These are phyloP conservation scores for Licmophora abbreviata DNA, from an alignment of 108 stramenopile species.

Conservation along the genomic window DNA sequence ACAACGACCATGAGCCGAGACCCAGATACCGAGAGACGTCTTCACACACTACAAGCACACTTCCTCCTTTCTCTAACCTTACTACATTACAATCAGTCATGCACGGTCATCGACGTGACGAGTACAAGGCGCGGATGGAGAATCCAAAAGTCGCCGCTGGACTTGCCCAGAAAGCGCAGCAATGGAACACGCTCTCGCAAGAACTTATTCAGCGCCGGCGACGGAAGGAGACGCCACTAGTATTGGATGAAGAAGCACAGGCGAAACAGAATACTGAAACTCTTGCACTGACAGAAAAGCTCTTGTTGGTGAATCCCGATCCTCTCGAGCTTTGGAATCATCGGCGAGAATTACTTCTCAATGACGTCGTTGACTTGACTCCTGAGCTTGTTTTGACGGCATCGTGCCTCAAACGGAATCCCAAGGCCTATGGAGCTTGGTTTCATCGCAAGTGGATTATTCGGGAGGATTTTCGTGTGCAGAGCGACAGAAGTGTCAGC, in stretches of 20 bases:
- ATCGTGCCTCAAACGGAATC: slow-evolving; percentile 80
- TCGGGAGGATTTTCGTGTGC: too few species aligned
- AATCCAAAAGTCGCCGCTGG: slow-evolving; percentile 44
- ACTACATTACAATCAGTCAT: slow-evolving; percentile 15
- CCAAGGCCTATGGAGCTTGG: slow-evolving; percentile 96
- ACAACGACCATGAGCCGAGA: too few species aligned
- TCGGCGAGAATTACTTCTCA: slow-evolving; percentile 76
- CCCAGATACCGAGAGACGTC: too few species aligned
- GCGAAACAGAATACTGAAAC: background rate
- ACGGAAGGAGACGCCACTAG: background rate
- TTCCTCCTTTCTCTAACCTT: background rate
- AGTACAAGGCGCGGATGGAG: slow-evolving; percentile 64
- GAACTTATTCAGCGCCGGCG: slow-evolving; percentile 34
- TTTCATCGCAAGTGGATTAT: slow-evolving; percentile 97
- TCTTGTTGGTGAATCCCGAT: slow-evolving; percentile 81
- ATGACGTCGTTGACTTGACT: too few species aligned
- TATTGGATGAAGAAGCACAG: too few species aligned
- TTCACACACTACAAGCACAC: too few species aligned
- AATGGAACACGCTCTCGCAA: slow-evolving; percentile 59
- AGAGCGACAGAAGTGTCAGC: background rate
- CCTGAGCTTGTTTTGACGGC: slow-evolving; percentile 63
- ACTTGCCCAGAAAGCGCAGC: slow-evolving; percentile 58
- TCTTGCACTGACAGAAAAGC: background rate
- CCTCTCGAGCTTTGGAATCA: slow-evolving; percentile 93
- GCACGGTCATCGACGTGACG: slow-evolving; percentile 74